Base-by-base conservation (phyloP, 768 basidiomycete genomes). In the Tulasnella sp. region DNA sequence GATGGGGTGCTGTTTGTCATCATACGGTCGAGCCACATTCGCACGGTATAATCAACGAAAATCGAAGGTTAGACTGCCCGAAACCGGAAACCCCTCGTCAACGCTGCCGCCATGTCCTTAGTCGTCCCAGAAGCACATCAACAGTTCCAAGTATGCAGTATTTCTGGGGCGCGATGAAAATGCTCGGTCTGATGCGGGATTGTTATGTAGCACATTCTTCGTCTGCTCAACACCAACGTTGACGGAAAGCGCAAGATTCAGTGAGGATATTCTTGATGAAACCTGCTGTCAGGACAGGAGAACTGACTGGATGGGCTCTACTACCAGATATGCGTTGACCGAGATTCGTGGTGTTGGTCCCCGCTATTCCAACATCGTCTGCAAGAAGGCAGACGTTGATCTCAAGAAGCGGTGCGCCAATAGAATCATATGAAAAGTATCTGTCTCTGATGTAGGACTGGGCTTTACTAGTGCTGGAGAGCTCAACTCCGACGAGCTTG, bases 341-440 rank as follows among this genome's bases (percentile, higher is more conserved):
- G 98, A 99, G 90, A 99, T 99, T 91, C 99, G 99, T 91, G 98
- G 98, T 92, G 98, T 99, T 81, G 98, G 98, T 85, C 93, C 98
- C 83, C 94, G 98, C 78, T 99, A 99, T 89, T 93, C 98, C 86
- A 99, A 99, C 89, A 88, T 99, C 85, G 97, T 99, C 84, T 99
- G 98, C 92, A 99, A 99, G 89, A 99, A 99, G 90, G 98, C 98
- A 82, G 98, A 99, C 89, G 96, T 99, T 60, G 97, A 99, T 86
- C 91, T 99, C 82, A 96, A 91, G 90, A 99, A 99, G 89, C 95
- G 98, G 98, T 99, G 85, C 81, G 93, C 87, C 37, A 28, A 7
- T n/a, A 42, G 37, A 64, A 69, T 64, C 24, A 40, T 80, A 28
- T 72, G 72, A 28, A 4, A 75, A 80, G 41, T 28, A 12, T 75